phyloP scores from a whole-genome alignment of 1,139 yeast species.

The Sugiyamaella sp. region DNA sequence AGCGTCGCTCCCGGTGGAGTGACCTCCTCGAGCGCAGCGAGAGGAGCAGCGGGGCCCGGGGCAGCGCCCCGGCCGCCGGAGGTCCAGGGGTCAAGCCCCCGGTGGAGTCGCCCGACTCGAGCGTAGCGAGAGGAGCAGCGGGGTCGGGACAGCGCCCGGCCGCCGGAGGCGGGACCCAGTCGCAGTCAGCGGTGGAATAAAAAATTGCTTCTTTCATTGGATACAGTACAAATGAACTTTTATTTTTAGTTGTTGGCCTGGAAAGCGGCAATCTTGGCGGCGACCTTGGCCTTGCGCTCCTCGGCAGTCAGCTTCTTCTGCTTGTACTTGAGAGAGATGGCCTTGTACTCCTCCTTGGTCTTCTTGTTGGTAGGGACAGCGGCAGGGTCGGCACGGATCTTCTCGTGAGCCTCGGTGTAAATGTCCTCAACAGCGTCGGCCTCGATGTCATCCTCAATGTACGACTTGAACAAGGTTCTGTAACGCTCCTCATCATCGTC shows the following conservation, averaged over 20 bases:
- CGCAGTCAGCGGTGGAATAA: neutral
- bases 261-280: constrained; percentile 77
- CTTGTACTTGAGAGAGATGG: constrained; percentile 92
- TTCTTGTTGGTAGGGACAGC: constrained; percentile 87
- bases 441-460: constrained; percentile 96
- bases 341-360: constrained; percentile 98
- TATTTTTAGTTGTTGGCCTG: constrained; percentile 32
- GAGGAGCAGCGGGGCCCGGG: too few species aligned
- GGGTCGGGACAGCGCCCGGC: neutral
- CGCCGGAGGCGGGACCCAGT: neutral
- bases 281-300: constrained; percentile 87
- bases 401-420: constrained; percentile 92
- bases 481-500: constrained; percentile 99
- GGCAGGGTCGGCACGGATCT: constrained; percentile 92
- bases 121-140: neutral
- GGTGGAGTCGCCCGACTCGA: too few species aligned
- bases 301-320: constrained; percentile 85
- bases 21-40: too few species aligned
- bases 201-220: constrained; percentile 9
- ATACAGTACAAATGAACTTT: constrained; percentile 10
- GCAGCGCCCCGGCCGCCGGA: too few species aligned
- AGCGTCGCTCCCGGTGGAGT: too few species aligned
- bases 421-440: constrained; percentile 96
- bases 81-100: too few species aligned
- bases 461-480: constrained; percentile 94